A percentile compares a stretch with the other conserved stretches of the same genome.
phyloP scores from a whole-genome alignment of 2,329 filamentous ascomycete genomes.

The Bipolaris bicolor region DNA sequence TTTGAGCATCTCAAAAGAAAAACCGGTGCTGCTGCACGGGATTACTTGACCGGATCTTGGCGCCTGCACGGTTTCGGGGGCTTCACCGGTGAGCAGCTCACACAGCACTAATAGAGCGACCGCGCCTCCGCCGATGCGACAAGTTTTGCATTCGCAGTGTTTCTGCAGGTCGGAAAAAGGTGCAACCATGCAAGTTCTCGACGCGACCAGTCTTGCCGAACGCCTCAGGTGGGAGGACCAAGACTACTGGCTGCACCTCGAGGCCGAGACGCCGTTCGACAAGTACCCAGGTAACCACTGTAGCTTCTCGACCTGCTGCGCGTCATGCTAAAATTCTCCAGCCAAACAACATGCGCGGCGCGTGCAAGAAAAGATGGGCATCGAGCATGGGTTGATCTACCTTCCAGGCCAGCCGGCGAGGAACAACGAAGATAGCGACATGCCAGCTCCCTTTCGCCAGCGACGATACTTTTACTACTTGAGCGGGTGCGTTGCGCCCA shows the following conservation, averaged over 20 bases:
- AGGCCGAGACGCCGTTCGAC: conserved; percentile 41
- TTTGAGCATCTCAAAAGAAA: conserved; percentile 1
- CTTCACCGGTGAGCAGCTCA: conserved; percentile 21
- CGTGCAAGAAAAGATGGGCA: conserved; percentile 46
- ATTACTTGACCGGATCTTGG: conserved; percentile 19
- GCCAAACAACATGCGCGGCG: conserved; percentile 51
- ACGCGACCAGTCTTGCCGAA: conserved; percentile 37
- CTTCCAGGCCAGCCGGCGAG: conserved; percentile 59
- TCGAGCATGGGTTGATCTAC: conserved; percentile 59
- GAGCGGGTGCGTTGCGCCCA: conserved; percentile 52
- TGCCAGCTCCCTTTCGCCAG: conserved; percentile 63
- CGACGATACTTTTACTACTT: conserved; percentile 68
- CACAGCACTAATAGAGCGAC: conserved; percentile 20
- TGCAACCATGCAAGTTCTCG: conserved; percentile 32
- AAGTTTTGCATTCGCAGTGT: conserved; percentile 17
- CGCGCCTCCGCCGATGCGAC: conserved; percentile 14
- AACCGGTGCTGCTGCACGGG: conserved; percentile 4
- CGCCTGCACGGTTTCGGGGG: conserved; percentile 11
- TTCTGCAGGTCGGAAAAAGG: conserved; percentile 18
- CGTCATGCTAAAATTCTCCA: conserved; percentile 20
- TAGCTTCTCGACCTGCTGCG: background rate
- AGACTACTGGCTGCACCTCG: conserved; percentile 46
- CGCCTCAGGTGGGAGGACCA: conserved; percentile 36
- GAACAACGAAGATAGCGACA: conserved; percentile 65
- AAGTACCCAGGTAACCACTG: conserved; percentile 48